phyloP scores from a whole-genome alignment of 2,329 filamentous ascomycete genomes.

The Fusarium sp. region DNA sequence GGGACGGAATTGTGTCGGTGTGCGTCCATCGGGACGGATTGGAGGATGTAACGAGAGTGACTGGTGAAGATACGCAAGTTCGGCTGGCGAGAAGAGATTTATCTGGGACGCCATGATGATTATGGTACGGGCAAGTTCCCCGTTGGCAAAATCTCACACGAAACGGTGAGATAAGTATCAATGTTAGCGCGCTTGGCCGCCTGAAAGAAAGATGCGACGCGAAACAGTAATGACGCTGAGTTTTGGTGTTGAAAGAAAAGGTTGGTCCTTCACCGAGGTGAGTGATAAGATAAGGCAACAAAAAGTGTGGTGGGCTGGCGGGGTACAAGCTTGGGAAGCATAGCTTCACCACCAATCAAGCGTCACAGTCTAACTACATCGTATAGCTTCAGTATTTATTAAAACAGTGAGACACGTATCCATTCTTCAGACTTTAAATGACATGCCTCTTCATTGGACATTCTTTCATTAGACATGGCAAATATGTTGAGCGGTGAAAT shows the following conservation, averaged over 20 bases:
- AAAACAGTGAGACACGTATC: neutral
- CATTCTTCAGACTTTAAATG: neutral
- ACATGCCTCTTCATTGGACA: neutral
- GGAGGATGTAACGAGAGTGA: constrained; percentile 84
- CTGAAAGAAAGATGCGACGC: neutral
- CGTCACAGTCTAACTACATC: neutral
- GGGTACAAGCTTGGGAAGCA: constrained; percentile 31
- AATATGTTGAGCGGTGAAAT: neutral
- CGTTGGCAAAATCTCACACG: neutral
- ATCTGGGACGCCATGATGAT: constrained; percentile 70
- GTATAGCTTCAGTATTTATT: neutral
- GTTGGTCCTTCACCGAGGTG: constrained; percentile 43
- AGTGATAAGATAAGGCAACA: constrained; percentile 47
- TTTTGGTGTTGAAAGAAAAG: constrained; percentile 33
- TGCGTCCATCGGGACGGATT: constrained; percentile 87
- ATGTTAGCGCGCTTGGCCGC: neutral
- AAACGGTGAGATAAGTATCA: neutral
- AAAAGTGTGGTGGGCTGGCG: constrained; percentile 35
- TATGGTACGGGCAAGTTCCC: neutral
- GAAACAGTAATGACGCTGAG: constrained; percentile 16
- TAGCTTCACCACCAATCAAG: constrained; percentile 13
- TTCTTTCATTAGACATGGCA: neutral
- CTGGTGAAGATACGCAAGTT: constrained; percentile 92
- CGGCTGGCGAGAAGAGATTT: constrained; percentile 87
- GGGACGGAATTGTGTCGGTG: constrained; percentile 86